A percentile compares a stretch with the other conserved stretches of the same genome.
Evolutionary conservation across 352 stramenopile species (phyloP).

Genomic region (Plasmopara halstedii): DNA sequence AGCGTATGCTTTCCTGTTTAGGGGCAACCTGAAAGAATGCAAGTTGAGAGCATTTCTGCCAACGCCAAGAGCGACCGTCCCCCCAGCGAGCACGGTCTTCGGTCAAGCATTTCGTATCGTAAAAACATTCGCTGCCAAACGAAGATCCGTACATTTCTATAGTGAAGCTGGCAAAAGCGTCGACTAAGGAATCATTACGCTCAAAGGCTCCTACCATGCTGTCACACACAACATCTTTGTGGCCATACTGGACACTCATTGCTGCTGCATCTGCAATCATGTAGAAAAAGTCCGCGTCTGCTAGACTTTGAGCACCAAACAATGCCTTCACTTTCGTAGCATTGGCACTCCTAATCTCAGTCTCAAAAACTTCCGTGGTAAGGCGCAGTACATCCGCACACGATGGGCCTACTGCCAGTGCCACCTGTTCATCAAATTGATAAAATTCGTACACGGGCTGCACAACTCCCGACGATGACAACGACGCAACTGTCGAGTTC

Average conservation of each 20-base stretch:
- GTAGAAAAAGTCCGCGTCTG: constrained; percentile 83
- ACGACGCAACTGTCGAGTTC: constrained; percentile 57
- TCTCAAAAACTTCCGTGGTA: constrained; percentile 62
- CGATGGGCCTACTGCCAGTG: constrained; percentile 36
- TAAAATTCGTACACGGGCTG: constrained; percentile 73
- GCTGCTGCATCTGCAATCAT: constrained; percentile 83
- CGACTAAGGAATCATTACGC: constrained; percentile 39
- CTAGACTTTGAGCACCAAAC: constrained; percentile 48
- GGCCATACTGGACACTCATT: constrained; percentile 85
- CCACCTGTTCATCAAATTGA: constrained; percentile 77
- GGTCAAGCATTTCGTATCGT: constrained; percentile 68
- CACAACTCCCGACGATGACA: constrained; percentile 77
- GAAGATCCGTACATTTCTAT: constrained; percentile 67
- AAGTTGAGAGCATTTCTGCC: constrained; percentile 82
- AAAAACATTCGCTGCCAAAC: constrained; percentile 78
- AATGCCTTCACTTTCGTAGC: constrained; percentile 50
- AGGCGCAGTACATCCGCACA: constrained; percentile 58
- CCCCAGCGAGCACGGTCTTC: constrained; percentile 44
- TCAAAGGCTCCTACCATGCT: constrained; percentile 46
- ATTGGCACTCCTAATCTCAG: constrained; percentile 40
- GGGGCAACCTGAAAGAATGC: constrained; percentile 84
- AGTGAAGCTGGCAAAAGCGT: constrained; percentile 76
- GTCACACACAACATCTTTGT: constrained; percentile 72
- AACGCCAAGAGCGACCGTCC: constrained; percentile 80
- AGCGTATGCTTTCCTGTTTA: constrained; percentile 43